These are phyloP conservation scores for Bipolaris victoriae DNA, from an alignment of 2,329 filamentous ascomycete genomes.

Conservation along the genomic window DNA sequence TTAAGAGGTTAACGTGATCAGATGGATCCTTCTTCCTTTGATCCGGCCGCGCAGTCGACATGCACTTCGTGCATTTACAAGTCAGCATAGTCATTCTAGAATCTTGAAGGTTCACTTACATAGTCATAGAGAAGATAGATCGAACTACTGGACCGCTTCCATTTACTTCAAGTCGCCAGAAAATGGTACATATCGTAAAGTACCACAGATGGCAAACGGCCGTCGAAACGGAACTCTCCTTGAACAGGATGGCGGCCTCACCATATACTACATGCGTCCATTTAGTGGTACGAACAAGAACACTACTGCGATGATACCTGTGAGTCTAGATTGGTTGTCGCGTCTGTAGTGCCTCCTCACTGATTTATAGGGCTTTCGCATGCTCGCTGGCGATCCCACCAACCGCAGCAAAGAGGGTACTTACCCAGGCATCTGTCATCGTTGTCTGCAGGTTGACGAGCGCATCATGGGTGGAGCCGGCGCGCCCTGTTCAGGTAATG, in stretches of 20 bases:
- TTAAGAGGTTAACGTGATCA: not conserved
- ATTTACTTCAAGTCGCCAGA: constrained; percentile 35
- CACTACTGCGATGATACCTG: constrained; percentile 37
- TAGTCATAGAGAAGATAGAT: constrained; percentile 2
- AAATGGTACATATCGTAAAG: constrained; percentile 42
- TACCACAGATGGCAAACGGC: constrained; percentile 34
- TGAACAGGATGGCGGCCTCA: constrained; percentile 37
- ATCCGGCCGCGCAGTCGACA: constrained; percentile 18
- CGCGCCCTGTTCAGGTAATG: constrained; percentile 48
- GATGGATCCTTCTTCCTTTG: constrained; percentile 1
- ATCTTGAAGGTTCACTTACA: not conserved
- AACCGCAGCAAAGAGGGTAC: constrained; percentile 37
- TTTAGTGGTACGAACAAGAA: constrained; percentile 35
- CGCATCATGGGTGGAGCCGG: constrained; percentile 33
- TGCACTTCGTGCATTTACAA: constrained; percentile 41
- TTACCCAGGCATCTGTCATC: constrained; percentile 39
- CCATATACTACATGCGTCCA: constrained; percentile 42
- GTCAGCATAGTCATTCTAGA: not conserved
- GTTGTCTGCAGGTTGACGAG: constrained; percentile 40
- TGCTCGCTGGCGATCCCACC: constrained; percentile 54
- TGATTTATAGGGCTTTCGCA: constrained; percentile 50
- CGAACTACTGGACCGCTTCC: constrained; percentile 42
- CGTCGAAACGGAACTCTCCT: constrained; percentile 17
- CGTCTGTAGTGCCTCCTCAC: constrained; percentile 15
- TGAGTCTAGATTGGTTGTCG: constrained; percentile 13